phyloP scores from a whole-genome alignment of 108 stramenopile genomes.

The Nitzschia inconspicua region DNA sequence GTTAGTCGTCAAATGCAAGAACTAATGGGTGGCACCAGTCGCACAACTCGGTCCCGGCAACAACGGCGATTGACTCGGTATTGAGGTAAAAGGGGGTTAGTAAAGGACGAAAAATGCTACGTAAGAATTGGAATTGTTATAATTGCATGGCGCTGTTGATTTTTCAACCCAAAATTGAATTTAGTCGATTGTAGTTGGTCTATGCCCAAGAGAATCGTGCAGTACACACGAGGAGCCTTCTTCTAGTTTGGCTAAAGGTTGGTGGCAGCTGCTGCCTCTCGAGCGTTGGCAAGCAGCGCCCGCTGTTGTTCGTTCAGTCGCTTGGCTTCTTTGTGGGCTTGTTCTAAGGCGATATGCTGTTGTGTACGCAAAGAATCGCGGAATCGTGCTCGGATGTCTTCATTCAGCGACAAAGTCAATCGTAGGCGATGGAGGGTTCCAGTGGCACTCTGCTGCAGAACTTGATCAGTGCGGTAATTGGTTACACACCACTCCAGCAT shows the following conservation, averaged over 20 bases:
- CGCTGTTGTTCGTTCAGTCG: slow-evolving; percentile 13
- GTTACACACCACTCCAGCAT: slow-evolving; percentile 85
- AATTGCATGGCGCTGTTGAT: too few relatives aligned
- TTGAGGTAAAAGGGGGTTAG: not conserved
- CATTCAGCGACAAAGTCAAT: slow-evolving; percentile 24
- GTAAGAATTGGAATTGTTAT: too few relatives aligned
- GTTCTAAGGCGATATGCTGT: slow-evolving; percentile 34
- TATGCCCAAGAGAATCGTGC: too few relatives aligned
- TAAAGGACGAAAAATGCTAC: not conserved
- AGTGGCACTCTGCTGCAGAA: slow-evolving; percentile 79
- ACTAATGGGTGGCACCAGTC: slow-evolving; percentile 27
- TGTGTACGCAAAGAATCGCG: slow-evolving; percentile 31
- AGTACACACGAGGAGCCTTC: too few relatives aligned
- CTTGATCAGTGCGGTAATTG: slow-evolving; percentile 81
- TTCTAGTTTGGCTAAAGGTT: too few relatives aligned
- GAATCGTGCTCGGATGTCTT: slow-evolving; percentile 35
- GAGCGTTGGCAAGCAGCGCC: not conserved
- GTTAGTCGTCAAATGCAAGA: slow-evolving; percentile 34
- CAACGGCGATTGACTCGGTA: not conserved
- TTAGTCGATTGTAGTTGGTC: too few relatives aligned
- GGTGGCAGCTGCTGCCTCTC: not conserved
- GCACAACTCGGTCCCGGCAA: slow-evolving; percentile 10
- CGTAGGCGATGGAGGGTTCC: slow-evolving; percentile 80
- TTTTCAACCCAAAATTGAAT: too few relatives aligned
- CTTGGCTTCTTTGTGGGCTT: slow-evolving; percentile 29